Evolutionary conservation across 108 stramenopile species (phyloP).

Genomic region (Nitzschia sp.): DNA sequence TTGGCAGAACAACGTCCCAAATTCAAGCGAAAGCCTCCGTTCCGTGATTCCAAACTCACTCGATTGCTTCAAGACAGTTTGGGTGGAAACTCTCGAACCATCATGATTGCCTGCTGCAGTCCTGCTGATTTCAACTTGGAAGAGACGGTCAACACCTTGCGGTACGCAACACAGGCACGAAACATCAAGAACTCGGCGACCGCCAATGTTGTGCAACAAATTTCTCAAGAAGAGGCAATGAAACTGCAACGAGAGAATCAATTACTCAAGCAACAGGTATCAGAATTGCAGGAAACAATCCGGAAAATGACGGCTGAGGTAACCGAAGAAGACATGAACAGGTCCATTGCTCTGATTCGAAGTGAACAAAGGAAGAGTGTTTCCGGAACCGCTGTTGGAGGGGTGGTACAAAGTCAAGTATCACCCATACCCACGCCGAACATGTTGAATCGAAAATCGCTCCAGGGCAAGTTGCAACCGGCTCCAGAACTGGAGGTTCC

Average conservation of each 20-base stretch:
- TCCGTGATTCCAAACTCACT: conserved; percentile 93
- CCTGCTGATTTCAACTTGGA: conserved; percentile 95
- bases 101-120: conserved; percentile 91
- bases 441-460: background rate
- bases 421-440: conserved; percentile 5
- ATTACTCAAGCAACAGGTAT: conserved; percentile 52
- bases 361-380: conserved; percentile 1
- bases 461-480: background rate
- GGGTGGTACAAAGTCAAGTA: background rate
- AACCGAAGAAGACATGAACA: conserved; percentile 31
- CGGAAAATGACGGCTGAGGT: conserved; percentile 29
- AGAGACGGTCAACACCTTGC: conserved; percentile 91
- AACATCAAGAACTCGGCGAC: conserved; percentile 91
- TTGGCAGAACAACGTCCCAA: conserved; percentile 64
- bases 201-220: conserved; percentile 67
- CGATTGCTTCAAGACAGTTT: conserved; percentile 87
- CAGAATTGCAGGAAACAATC: conserved; percentile 43
- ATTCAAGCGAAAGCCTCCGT: conserved; percentile 51
- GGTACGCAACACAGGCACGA: conserved; percentile 93
- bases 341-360: conserved; percentile 16
- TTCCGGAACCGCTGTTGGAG: background rate
- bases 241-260: conserved; percentile 73
- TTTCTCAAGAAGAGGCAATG: conserved; percentile 67
- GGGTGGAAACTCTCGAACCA: conserved; percentile 91
- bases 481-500: conserved; percentile 22